Base-by-base conservation (phyloP, 768 basidiomycete genomes). In the Hypsizygus marmoreus region DNA sequence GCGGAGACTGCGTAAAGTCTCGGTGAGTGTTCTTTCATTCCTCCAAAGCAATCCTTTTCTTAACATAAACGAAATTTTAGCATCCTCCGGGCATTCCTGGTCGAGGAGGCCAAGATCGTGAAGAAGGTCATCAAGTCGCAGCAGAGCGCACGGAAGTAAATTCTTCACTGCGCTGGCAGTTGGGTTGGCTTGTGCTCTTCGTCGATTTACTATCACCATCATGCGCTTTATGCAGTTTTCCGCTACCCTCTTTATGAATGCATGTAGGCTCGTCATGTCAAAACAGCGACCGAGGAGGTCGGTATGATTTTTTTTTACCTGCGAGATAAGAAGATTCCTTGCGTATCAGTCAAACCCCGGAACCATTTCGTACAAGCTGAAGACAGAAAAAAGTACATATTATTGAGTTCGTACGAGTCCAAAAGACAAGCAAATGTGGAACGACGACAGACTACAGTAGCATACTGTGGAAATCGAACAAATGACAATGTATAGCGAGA, bases 91-190 rank as follows among this genome's bases (percentile, higher is more conserved):
- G 94, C 97, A 53, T 99, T 99, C 86, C 74, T 99, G 50, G 91
- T 99, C 30, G 97, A 98, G 79, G 97, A 99, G 78, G 97, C 97
- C 34, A 98, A 98, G 80, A 98, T 99, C 61, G 97, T 99, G 66
- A 99, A 99, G 86, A 88, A 83, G 74, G 95, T 98, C 59, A 94
- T 97, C 80, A 97, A 97, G 79, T 86, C 88, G 64, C 91, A 78
- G 62, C 65, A 61, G 28, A 55, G 67, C 35, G 55, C 66, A 55
- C 69, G 72, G 61, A 75, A 76, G 63, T 75, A 74, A 60, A 64
- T 30, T 12, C n/a, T 32, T 19, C 30, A 30, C 19, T 24, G 24
- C 19, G 37, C 20, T 13, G 14, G 6, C 17, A 37, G 47, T 10
- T 30, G 34, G 36, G 26, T 33, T 43, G 37, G 44, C 11, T 46